These are phyloP conservation scores for Penicillium hordei DNA, from an alignment of 2,329 filamentous ascomycete genomes.

Conservation along the genomic window DNA sequence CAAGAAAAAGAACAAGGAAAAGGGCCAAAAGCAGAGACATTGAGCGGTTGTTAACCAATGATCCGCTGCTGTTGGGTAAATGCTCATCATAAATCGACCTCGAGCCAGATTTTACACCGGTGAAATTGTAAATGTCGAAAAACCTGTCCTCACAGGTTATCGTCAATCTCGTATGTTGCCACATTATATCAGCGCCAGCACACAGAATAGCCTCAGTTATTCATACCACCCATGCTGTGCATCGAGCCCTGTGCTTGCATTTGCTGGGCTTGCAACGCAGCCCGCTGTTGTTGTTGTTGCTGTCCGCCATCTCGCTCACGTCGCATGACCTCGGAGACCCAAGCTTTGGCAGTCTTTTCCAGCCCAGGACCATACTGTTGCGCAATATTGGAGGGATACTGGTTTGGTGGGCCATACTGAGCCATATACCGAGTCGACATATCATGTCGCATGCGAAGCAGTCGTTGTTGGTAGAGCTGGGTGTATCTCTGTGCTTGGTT, in stretches of 20 bases:
- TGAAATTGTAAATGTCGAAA: not conserved
- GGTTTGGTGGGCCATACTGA: slow-evolving; percentile 41
- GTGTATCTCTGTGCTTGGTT: slow-evolving; percentile 37
- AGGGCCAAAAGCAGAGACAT: slow-evolving; percentile 3
- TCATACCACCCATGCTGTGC: slow-evolving; percentile 39
- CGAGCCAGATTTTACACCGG: not conserved
- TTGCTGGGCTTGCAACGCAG: slow-evolving; percentile 39
- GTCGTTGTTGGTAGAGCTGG: slow-evolving; percentile 38
- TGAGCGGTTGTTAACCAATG: not conserved
- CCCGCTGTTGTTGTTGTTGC: slow-evolving; percentile 34
- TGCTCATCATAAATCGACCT: not conserved
- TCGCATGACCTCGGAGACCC: slow-evolving; percentile 40
- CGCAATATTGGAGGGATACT: slow-evolving; percentile 41
- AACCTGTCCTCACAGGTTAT: not conserved
- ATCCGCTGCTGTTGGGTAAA: not conserved
- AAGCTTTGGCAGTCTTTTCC: slow-evolving; percentile 40
- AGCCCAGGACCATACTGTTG: slow-evolving; percentile 40
- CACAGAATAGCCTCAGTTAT: slow-evolving; percentile 27
- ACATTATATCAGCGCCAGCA: not conserved
- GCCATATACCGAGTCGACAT: slow-evolving; percentile 39
- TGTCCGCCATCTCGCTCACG: slow-evolving; percentile 37
- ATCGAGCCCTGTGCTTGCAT: slow-evolving; percentile 46
- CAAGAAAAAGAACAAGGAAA: slow-evolving; percentile 8
- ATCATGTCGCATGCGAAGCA: slow-evolving; percentile 38
- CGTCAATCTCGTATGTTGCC: not conserved